phyloP scores from a whole-genome alignment of 768 basidiomycete species.

The Phlegmacium glaucopus region DNA sequence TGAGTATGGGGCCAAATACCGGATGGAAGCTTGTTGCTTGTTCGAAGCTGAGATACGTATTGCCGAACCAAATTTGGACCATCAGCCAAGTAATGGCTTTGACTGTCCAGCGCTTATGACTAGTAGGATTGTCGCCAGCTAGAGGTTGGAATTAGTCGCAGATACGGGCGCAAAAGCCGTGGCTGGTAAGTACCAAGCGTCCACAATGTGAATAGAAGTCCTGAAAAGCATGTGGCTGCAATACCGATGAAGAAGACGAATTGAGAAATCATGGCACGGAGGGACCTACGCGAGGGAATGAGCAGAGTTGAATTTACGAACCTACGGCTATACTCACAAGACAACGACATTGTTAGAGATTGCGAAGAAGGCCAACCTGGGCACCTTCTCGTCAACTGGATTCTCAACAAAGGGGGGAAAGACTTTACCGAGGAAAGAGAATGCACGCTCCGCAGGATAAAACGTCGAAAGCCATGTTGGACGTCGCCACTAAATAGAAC shows the following conservation, averaged over 20 bases:
- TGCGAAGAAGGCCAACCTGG: slow-evolving; percentile 72
- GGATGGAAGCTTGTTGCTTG: slow-evolving; percentile 61
- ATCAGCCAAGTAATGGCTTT: slow-evolving; percentile 77
- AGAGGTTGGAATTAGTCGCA: neutral
- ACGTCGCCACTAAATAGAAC: slow-evolving; percentile 35
- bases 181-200: slow-evolving; percentile 28
- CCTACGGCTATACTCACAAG: slow-evolving; percentile 43
- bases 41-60: slow-evolving; percentile 58
- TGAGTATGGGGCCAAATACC: slow-evolving; percentile 72
- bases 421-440: slow-evolving; percentile 69
- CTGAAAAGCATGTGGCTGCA: slow-evolving; percentile 79
- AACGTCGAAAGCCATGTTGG: slow-evolving; percentile 75
- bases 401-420: slow-evolving; percentile 3
- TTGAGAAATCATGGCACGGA: slow-evolving; percentile 79
- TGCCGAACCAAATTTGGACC: slow-evolving; percentile 87
- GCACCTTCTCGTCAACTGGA: slow-evolving; percentile 1
- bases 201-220: slow-evolving; percentile 55
- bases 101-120: slow-evolving; percentile 28
- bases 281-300: slow-evolving; percentile 42
- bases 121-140: slow-evolving; percentile 27
- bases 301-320: neutral
- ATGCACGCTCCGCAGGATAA: slow-evolving; percentile 84
- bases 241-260: slow-evolving; percentile 79
- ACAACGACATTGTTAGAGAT: slow-evolving; percentile 78
- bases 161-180: slow-evolving; percentile 1